phyloP scores from a whole-genome alignment of 768 basidiomycete genomes.

The Russula ochroleuca region DNA sequence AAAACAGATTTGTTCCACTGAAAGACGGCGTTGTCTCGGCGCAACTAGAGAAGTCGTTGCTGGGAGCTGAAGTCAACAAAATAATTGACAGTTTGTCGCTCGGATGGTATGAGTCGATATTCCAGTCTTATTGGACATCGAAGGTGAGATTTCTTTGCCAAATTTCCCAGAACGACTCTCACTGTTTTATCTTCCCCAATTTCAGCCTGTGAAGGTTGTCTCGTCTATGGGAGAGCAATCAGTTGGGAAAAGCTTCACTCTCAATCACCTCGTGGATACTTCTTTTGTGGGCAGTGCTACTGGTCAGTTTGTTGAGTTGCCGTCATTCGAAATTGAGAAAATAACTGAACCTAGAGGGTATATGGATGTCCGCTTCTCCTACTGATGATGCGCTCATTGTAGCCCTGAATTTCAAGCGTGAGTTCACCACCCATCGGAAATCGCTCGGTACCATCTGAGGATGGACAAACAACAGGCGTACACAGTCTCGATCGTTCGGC shows the following conservation, averaged over 20 bases:
- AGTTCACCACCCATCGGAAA: neutral
- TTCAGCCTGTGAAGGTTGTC: constrained; percentile 59
- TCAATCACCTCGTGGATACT: constrained; percentile 60
- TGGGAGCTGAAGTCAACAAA: constrained; percentile 55
- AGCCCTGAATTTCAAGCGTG: constrained; percentile 62
- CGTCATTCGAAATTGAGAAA: neutral
- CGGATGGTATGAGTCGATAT: constrained; percentile 63
- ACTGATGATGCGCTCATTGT: constrained; percentile 52
- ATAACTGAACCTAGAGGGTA: constrained; percentile 41
- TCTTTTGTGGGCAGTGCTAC: constrained; percentile 65
- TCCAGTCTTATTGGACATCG: constrained; percentile 57
- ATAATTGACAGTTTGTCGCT: constrained; percentile 56
- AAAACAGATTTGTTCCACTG: constrained; percentile 60
- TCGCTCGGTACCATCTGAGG: neutral
- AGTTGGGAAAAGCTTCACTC: constrained; percentile 55
- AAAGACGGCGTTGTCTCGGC: constrained; percentile 54
- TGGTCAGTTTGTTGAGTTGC: constrained; percentile 28
- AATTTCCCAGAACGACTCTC: neutral
- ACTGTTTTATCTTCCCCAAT: neutral
- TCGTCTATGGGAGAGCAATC: constrained; percentile 69
- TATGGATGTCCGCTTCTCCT: constrained; percentile 66
- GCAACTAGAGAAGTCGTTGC: constrained; percentile 48
- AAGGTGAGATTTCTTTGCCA: constrained; percentile 39
- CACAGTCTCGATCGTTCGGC: constrained; percentile 62
- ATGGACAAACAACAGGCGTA: constrained; percentile 41